Evolutionary conservation across 164 flowering plant genomes (phyloP).

Genomic region (Tinospora cordifolia): DNA sequence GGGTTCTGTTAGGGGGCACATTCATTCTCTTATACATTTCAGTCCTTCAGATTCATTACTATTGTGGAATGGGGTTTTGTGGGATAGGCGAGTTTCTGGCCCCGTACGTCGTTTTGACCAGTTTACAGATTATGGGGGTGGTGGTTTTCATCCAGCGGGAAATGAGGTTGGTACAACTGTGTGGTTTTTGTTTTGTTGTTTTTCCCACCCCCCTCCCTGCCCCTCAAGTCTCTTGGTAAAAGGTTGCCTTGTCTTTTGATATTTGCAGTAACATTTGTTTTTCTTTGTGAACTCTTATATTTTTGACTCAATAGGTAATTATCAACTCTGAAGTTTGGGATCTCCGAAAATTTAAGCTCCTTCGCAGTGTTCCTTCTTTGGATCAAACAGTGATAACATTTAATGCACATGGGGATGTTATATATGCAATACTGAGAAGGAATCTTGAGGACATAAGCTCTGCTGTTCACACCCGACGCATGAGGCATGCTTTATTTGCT

Average conservation of each 20-base stretch:
- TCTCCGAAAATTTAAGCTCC: constrained; percentile 73
- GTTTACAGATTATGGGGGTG: constrained; percentile 93
- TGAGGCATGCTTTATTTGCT: constrained; percentile 67
- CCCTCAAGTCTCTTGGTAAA: neutral
- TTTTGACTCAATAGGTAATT: constrained; percentile 50
- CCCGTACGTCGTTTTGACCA: constrained; percentile 82
- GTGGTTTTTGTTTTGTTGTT: neutral
- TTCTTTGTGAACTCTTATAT: neutral
- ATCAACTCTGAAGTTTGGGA: constrained; percentile 98
- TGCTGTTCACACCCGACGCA: constrained; percentile 67
- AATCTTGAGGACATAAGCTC: constrained; percentile 80
- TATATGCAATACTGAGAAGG: constrained; percentile 77
- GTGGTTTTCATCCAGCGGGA: constrained; percentile 98
- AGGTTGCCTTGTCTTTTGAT: neutral
- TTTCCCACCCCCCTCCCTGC: too few species aligned
- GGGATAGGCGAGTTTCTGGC: constrained; percentile 74
- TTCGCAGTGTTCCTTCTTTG: constrained; percentile 77
- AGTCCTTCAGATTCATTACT: constrained; percentile 80
- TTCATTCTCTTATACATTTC: constrained; percentile 67
- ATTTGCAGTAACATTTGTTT: neutral
- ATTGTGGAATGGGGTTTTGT: constrained; percentile 87
- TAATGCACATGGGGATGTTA: constrained; percentile 75
- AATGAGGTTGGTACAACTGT: constrained; percentile 64
- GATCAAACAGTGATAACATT: constrained; percentile 83
- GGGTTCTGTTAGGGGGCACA: constrained; percentile 47